Conservation (phyloP, 768 basidiomycete genomes). For the Pulveroboletus frians region DNA sequence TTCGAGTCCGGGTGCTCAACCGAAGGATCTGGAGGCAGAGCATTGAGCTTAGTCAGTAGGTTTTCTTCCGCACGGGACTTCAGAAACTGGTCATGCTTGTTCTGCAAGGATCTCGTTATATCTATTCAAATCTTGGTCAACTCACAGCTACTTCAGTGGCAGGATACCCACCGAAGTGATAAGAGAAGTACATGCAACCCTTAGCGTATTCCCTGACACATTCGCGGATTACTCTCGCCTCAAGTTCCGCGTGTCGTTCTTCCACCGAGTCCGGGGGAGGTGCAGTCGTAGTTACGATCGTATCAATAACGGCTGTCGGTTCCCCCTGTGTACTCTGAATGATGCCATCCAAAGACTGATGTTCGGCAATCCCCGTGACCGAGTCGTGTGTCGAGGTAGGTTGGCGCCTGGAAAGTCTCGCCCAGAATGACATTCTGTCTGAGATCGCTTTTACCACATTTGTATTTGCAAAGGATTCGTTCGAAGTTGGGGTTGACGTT, state of each 20-base stretch:
- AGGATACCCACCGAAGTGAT: constrained; percentile 64
- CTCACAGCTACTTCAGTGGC: not conserved
- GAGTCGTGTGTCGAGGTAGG: constrained; percentile 17
- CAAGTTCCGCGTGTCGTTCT: constrained; percentile 70
- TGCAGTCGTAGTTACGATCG: constrained; percentile 56
- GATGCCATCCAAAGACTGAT: constrained; percentile 32
- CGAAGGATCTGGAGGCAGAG: constrained; percentile 33
- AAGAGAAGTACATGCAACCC: constrained; percentile 88
- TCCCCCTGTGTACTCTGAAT: constrained; percentile 43
- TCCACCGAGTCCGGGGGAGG: constrained; percentile 58
- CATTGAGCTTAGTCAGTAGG: constrained; percentile 58
- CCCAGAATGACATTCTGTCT: constrained; percentile 72
- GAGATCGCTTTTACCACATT: constrained; percentile 62
- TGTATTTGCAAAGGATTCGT: constrained; percentile 37
- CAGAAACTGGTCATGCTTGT: constrained; percentile 63
- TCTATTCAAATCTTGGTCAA: constrained; percentile 39
- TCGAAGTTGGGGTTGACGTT: constrained; percentile 52
- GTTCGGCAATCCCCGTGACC: constrained; percentile 13
- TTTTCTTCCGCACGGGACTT: constrained; percentile 54
- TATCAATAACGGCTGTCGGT: constrained; percentile 49
- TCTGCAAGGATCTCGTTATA: constrained; percentile 76
- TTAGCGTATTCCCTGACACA: constrained; percentile 71
- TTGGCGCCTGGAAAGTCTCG: constrained; percentile 48
- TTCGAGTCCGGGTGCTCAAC: constrained; percentile 30
- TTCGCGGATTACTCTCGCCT: constrained; percentile 78